A percentile compares a stretch with the other conserved stretches of the same genome.
These are phyloP conservation scores for Phytopythium cucurbitacearum DNA, from an alignment of 352 stramenopile species.

Conservation along the genomic window DNA sequence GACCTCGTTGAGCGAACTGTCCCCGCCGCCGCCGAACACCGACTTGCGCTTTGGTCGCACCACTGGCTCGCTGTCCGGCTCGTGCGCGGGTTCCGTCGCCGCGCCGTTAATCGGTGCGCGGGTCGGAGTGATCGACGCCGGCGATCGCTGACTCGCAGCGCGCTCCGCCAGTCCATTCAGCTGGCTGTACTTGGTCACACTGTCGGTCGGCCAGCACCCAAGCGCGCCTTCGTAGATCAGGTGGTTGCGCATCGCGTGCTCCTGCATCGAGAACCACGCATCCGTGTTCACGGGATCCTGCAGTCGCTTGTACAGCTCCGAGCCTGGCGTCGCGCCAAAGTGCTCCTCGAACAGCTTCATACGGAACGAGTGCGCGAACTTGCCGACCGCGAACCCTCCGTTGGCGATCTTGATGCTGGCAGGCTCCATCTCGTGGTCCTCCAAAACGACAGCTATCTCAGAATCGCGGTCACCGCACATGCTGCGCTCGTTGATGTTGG, in stretches of 20 bases:
- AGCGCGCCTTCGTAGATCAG: constrained; percentile 85
- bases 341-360: constrained; percentile 88
- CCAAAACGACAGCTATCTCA: constrained; percentile 83
- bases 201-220: constrained; percentile 73
- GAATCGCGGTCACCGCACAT: constrained; percentile 86
- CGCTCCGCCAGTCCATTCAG: constrained; percentile 30
- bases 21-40: constrained; percentile 48
- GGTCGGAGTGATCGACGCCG: too few relatives aligned
- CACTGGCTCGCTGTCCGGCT: constrained; percentile 1
- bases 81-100: constrained; percentile 1
- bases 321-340: constrained; percentile 55
- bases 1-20: constrained; percentile 57
- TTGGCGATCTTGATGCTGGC: constrained; percentile 34
- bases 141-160: too few relatives aligned
- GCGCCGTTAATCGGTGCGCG: not conserved
- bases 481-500: constrained; percentile 87
- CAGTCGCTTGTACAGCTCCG: constrained; percentile 51
- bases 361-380: constrained; percentile 81
- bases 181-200: constrained; percentile 61
- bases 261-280: constrained; percentile 81
- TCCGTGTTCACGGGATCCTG: constrained; percentile 52
- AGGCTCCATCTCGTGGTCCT: constrained; percentile 71
- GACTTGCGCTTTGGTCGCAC: constrained; percentile 16
- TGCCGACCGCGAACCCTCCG: constrained; percentile 51
- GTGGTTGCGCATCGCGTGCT: constrained; percentile 80